Evolutionary conservation across 2,329 filamentous ascomycete species (phyloP).

Genomic region (Ceratocystis lukuohia): DNA sequence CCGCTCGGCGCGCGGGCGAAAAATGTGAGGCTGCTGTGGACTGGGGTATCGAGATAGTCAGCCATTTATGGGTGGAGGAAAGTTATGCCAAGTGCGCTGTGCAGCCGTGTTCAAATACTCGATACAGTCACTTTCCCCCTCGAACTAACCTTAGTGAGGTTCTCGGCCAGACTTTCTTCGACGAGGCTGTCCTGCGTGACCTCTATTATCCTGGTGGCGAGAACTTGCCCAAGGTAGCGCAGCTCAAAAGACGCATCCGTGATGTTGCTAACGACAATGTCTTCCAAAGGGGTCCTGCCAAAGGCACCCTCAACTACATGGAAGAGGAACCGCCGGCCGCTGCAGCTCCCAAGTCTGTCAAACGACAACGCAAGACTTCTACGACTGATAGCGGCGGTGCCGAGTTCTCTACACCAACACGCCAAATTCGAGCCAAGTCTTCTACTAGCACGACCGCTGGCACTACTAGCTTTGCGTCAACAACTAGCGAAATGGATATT

Average conservation of each 20-base stretch:
- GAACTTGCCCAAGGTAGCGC: slow-evolving; percentile 32
- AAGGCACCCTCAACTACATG: slow-evolving; percentile 33
- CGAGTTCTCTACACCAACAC: slow-evolving; percentile 27
- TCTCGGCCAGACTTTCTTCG: slow-evolving; percentile 75
- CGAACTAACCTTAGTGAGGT: slow-evolving; percentile 88
- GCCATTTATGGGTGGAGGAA: slow-evolving; percentile 95
- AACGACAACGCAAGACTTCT: slow-evolving; percentile 20
- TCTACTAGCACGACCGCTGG: background rate
- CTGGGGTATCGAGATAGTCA: slow-evolving; percentile 82
- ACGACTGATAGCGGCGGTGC: background rate
- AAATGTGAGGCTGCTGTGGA: slow-evolving; percentile 87
- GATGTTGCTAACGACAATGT: slow-evolving; percentile 40
- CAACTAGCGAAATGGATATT: slow-evolving; percentile 53
- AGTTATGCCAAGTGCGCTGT: slow-evolving; percentile 82
- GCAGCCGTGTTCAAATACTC: slow-evolving; percentile 55
- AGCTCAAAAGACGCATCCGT: slow-evolving; percentile 37
- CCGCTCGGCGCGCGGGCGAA: slow-evolving; percentile 76
- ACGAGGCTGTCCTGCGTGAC: slow-evolving; percentile 46
- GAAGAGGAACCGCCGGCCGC: slow-evolving; percentile 22
- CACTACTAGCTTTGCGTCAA: background rate
- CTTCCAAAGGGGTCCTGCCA: slow-evolving; percentile 33
- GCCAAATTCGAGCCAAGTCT: background rate
- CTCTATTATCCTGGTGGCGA: slow-evolving; percentile 56
- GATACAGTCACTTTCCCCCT: slow-evolving; percentile 75
- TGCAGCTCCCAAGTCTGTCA: slow-evolving; percentile 17